Evolutionary conservation across 495 filamentous ascomycete species (phyloP).

Genomic region (Aspergillus affinis): DNA sequence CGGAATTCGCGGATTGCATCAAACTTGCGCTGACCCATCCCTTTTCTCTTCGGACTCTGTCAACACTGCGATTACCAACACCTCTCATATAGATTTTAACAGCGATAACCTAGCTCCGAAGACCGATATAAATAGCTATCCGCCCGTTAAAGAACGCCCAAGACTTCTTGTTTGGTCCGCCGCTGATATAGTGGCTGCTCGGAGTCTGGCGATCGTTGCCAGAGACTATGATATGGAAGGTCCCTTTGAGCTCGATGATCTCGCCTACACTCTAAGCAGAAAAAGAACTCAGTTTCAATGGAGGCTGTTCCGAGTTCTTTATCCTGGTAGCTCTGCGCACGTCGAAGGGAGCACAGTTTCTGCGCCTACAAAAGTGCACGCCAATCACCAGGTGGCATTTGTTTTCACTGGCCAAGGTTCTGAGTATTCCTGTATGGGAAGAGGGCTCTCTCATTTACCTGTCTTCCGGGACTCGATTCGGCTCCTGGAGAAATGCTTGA

Average conservation of each 20-base stretch:
- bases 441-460: slow-evolving; percentile 19
- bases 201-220: neutral
- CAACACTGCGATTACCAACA: too few relatives aligned
- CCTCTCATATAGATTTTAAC: too few relatives aligned
- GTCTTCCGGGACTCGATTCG: slow-evolving; percentile 21
- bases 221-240: neutral
- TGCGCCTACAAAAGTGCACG: neutral
- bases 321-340: too few relatives aligned
- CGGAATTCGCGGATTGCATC: too few relatives aligned
- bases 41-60: neutral
- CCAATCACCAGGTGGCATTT: slow-evolving; percentile 18
- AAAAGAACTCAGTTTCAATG: too few relatives aligned
- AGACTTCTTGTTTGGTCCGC: slow-evolving; percentile 5
- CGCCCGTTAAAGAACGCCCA: too few relatives aligned
- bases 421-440: slow-evolving; percentile 36
- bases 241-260: too few relatives aligned
- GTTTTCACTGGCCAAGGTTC: slow-evolving; percentile 45
- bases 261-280: too few relatives aligned
- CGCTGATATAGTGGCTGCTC: neutral
- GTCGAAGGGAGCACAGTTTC: neutral
- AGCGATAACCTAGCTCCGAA: too few relatives aligned
- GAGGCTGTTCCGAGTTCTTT: too few relatives aligned
- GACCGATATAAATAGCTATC: too few relatives aligned
- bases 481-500: slow-evolving; percentile 12
- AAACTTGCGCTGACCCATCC: too few relatives aligned